Base-by-base conservation (phyloP, 2,329 filamentous ascomycete genomes). In the Coniella vitis region DNA sequence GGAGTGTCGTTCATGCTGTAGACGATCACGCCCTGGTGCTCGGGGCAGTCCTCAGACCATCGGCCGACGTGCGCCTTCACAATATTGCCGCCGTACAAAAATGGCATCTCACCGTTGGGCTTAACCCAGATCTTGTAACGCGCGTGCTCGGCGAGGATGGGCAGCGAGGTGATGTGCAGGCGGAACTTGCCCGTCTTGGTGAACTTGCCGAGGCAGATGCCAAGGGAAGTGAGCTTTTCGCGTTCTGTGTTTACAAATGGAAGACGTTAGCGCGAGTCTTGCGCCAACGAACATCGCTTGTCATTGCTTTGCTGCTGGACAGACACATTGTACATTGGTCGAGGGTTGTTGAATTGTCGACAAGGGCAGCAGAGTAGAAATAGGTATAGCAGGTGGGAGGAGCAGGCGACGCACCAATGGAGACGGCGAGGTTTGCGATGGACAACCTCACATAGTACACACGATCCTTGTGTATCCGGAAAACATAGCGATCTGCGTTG, bases 51-150 rank as follows among this genome's bases (percentile, higher is more conserved):
- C 61, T 95, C 90, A 36, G 83, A 87, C 83, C 87, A 91, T 54
- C 90, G 73, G 17, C 88, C 88, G 16, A 93, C 79, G 61, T 78
- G 75, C 8, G 75, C 75, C 64, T 78, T 78, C 58, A 94, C 81
- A 45, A 95, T 51, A 67, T 97, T 90, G 49, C 88, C 87, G 46
- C 93, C 93, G 69, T 97, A 98, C 40, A 98, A 71, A 66, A 95
- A 97, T 1, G 93, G 91, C 90, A 96, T 95, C 62, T 94, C 90
- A 57, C 93, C 93, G 69, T 97, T 97, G 52, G 84, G 79, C 70
- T 94, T 94, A 58, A 98, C 84, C 90, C 90, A 97, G 59, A 97
- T 83, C 80, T 97, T 97, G 72, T 95, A 95, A 52, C 93, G 78
- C 38, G 91, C 91, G 66, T 96, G 89, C 56, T 88, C 85, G 49